These are phyloP conservation scores for Paracamarosporium sp. DNA, from an alignment of 2,329 filamentous ascomycete species.

Conservation along the genomic window DNA sequence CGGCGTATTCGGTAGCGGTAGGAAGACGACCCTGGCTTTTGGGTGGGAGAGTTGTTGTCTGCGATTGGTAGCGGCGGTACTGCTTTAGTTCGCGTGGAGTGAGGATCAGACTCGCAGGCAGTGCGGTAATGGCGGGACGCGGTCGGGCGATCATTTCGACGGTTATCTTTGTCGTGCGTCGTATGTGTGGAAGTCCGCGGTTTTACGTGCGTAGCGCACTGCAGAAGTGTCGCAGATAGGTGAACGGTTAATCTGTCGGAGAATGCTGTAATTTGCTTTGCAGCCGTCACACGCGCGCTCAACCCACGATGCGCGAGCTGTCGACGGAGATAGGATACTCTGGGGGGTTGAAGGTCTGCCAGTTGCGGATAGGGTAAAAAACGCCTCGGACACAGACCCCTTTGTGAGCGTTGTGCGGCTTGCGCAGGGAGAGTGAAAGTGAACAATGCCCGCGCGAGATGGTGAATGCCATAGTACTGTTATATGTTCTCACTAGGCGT, in stretches of 20 bases:
- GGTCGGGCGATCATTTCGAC: constrained; percentile 1
- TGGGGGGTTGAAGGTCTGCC: not conserved
- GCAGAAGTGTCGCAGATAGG: not conserved
- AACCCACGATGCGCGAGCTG: not conserved
- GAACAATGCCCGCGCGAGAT: not conserved
- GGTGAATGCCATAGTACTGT: constrained; percentile 2
- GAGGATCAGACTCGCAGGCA: constrained; percentile 30
- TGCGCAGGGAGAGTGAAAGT: constrained; percentile 3
- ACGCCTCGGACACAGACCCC: not conserved
- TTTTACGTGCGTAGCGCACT: not conserved
- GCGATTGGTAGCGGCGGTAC: constrained; percentile 34
- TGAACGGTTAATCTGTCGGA: not conserved
- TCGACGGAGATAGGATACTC: not conserved
- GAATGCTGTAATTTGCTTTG: not conserved
- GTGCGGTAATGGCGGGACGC: not conserved
- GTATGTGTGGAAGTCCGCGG: too few relatives aligned
- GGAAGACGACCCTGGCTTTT: constrained; percentile 29
- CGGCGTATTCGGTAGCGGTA: constrained; percentile 33
- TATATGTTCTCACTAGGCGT: not conserved
- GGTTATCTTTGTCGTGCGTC: not conserved
- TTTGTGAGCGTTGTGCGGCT: not conserved
- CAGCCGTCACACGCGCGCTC: not conserved
- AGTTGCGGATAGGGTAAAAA: not conserved
- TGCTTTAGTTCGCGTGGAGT: constrained; percentile 32
- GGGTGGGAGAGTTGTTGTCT: constrained; percentile 23